A percentile compares a stretch with the other conserved stretches of the same genome.
These are phyloP conservation scores for Panus rudis DNA, from an alignment of 768 basidiomycete genomes.

Conservation along the genomic window DNA sequence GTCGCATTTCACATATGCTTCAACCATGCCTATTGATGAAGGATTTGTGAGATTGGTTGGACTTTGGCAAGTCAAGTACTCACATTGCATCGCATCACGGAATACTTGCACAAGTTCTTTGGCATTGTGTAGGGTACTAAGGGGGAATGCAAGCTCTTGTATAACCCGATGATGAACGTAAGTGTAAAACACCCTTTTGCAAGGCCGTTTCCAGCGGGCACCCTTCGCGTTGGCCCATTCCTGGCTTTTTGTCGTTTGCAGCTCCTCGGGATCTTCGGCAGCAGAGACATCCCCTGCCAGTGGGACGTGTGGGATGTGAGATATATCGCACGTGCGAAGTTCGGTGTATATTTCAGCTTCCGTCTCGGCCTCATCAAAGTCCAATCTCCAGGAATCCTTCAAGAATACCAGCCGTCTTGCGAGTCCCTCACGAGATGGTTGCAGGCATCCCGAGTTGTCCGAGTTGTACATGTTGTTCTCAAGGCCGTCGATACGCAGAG, in stretches of 20 bases:
- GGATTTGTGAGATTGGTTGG: neutral
- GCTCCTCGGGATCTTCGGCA: neutral
- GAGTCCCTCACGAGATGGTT: too few species aligned
- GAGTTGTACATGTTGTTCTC: too few species aligned
- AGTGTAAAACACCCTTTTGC: too few species aligned
- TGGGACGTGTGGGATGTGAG: neutral
- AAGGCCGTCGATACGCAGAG: too few species aligned
- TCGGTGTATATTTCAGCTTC: neutral
- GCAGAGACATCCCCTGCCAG: neutral
- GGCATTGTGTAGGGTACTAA: neutral
- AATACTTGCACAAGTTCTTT: conserved; percentile 4
- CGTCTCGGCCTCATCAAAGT: neutral
- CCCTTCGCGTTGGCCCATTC: too few species aligned
- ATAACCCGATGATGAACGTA: conserved; percentile 6
- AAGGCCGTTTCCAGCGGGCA: neutral
- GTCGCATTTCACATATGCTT: neutral
- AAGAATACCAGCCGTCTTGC: conserved; percentile 3
- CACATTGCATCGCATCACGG: conserved; percentile 5
- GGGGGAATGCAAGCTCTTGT: conserved; percentile 6
- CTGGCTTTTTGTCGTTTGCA: too few species aligned
- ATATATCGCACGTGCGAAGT: neutral
- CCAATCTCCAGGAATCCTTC: conserved; percentile 7
- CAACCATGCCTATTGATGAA: neutral
- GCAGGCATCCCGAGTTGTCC: too few species aligned
- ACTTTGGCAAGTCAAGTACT: neutral